phyloP scores from a whole-genome alignment of 148 eudicot genomes.

The Rhododendron mucronatum region DNA sequence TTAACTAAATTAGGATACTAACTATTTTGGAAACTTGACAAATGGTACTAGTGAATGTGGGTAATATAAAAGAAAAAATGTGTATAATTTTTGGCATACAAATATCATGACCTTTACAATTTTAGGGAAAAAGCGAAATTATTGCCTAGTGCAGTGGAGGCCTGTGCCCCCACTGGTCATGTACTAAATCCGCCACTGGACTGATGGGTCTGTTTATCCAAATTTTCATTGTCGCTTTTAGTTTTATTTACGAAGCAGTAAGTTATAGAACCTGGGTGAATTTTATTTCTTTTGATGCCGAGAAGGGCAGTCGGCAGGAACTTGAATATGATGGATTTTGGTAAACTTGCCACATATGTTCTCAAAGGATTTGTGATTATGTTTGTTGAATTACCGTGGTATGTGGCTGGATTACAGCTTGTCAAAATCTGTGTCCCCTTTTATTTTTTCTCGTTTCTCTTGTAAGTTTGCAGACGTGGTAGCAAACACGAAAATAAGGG shows the following conservation, averaged over 20 bases:
- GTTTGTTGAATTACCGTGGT: not conserved
- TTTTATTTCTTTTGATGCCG: not conserved
- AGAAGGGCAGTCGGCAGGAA: not conserved
- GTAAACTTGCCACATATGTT: not conserved
- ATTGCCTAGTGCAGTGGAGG: too few relatives aligned
- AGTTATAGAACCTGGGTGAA: not conserved
- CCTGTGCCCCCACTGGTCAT: too few relatives aligned
- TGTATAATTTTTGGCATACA: too few relatives aligned
- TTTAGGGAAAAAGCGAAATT: too few relatives aligned
- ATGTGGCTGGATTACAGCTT: not conserved
- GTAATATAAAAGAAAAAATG: too few relatives aligned
- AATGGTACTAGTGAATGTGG: too few relatives aligned
- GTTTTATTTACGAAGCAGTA: not conserved
- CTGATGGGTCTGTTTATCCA: not conserved
- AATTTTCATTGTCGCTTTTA: not conserved
- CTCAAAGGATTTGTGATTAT: not conserved
- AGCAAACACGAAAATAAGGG: not conserved
- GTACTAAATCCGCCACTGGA: too few relatives aligned
- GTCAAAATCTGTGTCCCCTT: not conserved
- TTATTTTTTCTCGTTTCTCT: not conserved
- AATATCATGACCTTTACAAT: too few relatives aligned
- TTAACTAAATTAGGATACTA: too few relatives aligned
- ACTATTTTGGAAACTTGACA: too few relatives aligned
- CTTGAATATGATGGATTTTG: not conserved
- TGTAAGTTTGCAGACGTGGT: not conserved